A percentile compares a stretch with the other conserved stretches of the same genome.
phyloP scores from a whole-genome alignment of 495 filamentous ascomycete genomes.

The Penicillium ochrochloron region DNA sequence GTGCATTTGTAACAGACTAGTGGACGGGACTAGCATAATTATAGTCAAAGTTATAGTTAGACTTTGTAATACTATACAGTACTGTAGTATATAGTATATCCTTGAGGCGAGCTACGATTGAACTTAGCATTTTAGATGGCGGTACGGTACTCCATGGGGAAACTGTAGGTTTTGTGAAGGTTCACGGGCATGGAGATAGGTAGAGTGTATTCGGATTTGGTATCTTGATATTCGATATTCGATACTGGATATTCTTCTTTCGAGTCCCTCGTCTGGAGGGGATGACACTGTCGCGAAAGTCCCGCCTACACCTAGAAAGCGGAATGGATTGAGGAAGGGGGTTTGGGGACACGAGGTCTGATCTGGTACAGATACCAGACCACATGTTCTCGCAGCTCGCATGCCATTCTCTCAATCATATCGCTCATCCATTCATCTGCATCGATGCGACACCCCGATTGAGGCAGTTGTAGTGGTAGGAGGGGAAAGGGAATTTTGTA shows the following conservation, averaged over 20 bases:
- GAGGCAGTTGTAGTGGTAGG: slow-evolving; percentile 2
- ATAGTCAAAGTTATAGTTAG: too few relatives aligned
- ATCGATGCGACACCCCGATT: not conserved
- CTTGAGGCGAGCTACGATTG: not conserved
- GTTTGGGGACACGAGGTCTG: not conserved
- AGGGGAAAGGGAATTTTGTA: slow-evolving; percentile 18
- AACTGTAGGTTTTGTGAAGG: not conserved
- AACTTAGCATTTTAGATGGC: not conserved
- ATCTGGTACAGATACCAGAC: not conserved
- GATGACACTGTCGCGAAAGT: slow-evolving; percentile 18
- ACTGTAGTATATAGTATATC: not conserved
- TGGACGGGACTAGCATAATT: not conserved
- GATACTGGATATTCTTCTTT: slow-evolving; percentile 13
- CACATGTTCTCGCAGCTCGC: not conserved
- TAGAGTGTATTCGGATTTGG: slow-evolving; percentile 26
- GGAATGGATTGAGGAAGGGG: not conserved
- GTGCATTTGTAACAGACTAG: slow-evolving; percentile 6
- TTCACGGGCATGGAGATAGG: slow-evolving; percentile 8
- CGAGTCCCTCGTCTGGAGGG: slow-evolving; percentile 13
- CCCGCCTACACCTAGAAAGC: not conserved
- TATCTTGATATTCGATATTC: slow-evolving; percentile 23
- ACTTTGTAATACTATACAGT: too few relatives aligned
- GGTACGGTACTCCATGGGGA: not conserved
- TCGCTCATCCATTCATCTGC: not conserved
- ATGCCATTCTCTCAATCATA: not conserved